Evolutionary conservation across 75 land plant species (phyloP).

Genomic region (Pinus tabuliformis): DNA sequence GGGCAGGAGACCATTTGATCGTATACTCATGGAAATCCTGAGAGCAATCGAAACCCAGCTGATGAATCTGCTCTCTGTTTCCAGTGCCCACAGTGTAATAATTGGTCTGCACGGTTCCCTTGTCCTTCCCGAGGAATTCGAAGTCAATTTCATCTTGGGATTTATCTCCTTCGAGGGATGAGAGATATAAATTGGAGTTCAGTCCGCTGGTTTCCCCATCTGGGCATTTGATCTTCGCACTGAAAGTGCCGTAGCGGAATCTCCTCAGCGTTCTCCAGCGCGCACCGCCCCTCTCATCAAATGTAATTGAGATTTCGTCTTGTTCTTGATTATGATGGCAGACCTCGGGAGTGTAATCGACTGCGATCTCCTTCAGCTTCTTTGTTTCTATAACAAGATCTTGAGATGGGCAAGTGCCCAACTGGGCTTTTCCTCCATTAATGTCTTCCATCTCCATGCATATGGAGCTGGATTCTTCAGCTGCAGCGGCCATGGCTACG

Average conservation of each 20-base stretch:
- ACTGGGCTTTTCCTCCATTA: too few species aligned
- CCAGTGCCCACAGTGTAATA: conserved; percentile 61
- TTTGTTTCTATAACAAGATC: too few species aligned
- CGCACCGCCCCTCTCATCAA: conserved; percentile 57
- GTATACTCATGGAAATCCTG: conserved; percentile 63
- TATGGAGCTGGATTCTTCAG: too few species aligned
- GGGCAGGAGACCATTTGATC: conserved; percentile 40
- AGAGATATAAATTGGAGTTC: conserved; percentile 68
- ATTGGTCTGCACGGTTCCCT: conserved; percentile 59
- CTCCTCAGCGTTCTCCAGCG: conserved; percentile 54
- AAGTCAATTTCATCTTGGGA: conserved; percentile 77
- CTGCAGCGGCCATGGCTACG: too few species aligned
- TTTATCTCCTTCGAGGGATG: conserved; percentile 63
- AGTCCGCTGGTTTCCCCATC: conserved; percentile 66
- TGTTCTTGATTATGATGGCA: conserved; percentile 32
- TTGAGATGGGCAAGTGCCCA: too few species aligned
- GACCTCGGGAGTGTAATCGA: conserved; percentile 61
- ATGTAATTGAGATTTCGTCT: conserved; percentile 42
- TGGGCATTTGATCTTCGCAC: conserved; percentile 52
- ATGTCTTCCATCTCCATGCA: too few species aligned
- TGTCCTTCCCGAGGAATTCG: conserved; percentile 71
- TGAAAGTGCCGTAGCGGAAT: conserved; percentile 55
- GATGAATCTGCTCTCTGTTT: conserved; percentile 49
- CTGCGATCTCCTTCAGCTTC: conserved; percentile 45
- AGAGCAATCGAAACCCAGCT: conserved; percentile 60